phyloP scores from a whole-genome alignment of 768 basidiomycete species.

The Collybia sp. region DNA sequence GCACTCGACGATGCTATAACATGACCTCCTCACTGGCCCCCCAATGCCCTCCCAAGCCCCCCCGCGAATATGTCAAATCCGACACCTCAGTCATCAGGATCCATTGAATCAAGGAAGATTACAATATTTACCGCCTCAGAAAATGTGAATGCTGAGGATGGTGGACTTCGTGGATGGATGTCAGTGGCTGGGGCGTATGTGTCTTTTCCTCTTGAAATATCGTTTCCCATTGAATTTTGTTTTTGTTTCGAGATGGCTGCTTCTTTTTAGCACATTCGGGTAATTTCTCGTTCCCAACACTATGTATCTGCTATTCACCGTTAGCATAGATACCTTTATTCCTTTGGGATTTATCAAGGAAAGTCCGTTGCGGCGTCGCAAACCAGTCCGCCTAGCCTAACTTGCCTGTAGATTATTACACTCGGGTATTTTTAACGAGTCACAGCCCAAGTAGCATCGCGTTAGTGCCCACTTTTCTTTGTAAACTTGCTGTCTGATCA shows the following conservation, averaged over 20 bases:
- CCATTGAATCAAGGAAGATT: too few relatives aligned
- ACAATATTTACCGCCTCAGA: too few relatives aligned
- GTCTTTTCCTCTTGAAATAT: background rate
- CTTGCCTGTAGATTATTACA: constrained; percentile 7
- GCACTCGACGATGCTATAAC: too few relatives aligned
- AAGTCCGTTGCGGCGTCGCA: background rate
- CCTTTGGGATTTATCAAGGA: constrained; percentile 13
- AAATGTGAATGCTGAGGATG: constrained; percentile 3
- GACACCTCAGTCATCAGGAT: too few relatives aligned
- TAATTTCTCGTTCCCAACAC: background rate
- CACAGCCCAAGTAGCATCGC: constrained; percentile 8
- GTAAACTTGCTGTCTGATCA: background rate
- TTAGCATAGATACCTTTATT: constrained; percentile 6
- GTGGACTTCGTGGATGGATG: constrained; percentile 8
- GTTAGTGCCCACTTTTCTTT: background rate
- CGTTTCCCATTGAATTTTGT: background rate
- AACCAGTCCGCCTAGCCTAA: background rate
- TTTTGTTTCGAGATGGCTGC: constrained; percentile 7
- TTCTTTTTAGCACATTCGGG: constrained; percentile 12
- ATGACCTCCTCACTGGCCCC: too few relatives aligned
- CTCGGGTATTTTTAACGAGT: constrained; percentile 3
- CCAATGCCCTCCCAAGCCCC: too few relatives aligned
- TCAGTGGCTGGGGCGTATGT: constrained; percentile 10
- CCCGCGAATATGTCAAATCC: too few relatives aligned
- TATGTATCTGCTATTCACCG: background rate